Conservation (phyloP, 208 protist species). For the Leishmania tarentolae region DNA sequence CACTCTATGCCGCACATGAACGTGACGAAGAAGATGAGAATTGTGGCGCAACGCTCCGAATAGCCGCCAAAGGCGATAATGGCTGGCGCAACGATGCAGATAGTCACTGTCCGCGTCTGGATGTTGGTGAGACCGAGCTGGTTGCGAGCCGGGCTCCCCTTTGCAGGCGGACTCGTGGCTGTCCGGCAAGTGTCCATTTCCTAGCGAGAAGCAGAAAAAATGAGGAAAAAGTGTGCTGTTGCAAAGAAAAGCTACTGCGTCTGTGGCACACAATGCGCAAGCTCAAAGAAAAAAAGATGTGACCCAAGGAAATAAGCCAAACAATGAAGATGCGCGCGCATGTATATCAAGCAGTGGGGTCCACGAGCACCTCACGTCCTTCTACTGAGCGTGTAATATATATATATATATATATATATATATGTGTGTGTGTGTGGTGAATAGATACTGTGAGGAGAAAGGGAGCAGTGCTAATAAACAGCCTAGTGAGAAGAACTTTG, state of each 20-base stretch:
- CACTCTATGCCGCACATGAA: constrained; percentile 75
- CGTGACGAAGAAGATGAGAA: constrained; percentile 51
- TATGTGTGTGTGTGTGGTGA: not conserved
- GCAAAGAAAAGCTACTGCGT: not conserved
- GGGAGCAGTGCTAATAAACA: not conserved
- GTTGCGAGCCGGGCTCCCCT: constrained; percentile 22
- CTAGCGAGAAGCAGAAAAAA: not conserved
- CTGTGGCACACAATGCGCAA: not conserved
- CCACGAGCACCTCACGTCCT: not conserved
- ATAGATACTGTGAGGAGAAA: not conserved
- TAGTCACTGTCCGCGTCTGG: constrained; percentile 58
- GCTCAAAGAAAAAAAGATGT: not conserved
- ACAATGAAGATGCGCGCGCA: not conserved
- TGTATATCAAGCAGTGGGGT: not conserved
- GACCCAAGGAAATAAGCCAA: not conserved
- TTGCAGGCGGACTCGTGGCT: not conserved
- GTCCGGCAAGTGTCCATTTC: not conserved
- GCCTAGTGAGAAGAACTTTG: not conserved
- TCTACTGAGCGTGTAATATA: not conserved
- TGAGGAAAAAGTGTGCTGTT: not conserved
- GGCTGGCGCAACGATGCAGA: constrained; percentile 54
- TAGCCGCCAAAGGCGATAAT: constrained; percentile 42
- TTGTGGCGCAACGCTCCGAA: constrained; percentile 41
- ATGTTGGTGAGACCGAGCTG: constrained; percentile 51
- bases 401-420: not conserved